Percentiles rank a stretch among this genome's conserved stretches.
These are phyloP conservation scores for Lotmaria passim DNA, from an alignment of 208 protist species.

Conservation along the genomic window DNA sequence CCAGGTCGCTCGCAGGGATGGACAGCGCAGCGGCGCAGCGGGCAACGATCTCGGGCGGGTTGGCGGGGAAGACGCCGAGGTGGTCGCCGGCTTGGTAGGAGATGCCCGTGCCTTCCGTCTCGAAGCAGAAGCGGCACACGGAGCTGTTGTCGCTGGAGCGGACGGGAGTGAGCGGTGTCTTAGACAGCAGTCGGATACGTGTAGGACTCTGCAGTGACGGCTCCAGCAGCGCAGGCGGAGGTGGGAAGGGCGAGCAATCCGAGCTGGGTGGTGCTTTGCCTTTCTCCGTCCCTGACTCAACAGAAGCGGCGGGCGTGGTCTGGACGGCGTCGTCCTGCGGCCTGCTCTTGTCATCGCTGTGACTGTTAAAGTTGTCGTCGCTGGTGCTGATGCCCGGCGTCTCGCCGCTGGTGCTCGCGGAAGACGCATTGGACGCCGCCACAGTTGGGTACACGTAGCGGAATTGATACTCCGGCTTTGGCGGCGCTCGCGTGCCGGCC, in stretches of 20 bases:
- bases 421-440: background rate
- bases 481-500: conserved; percentile 30
- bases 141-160: conserved; percentile 65
- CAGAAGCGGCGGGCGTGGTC: too few species aligned
- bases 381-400: background rate
- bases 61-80: conserved; percentile 88
- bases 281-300: background rate
- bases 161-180: conserved; percentile 40
- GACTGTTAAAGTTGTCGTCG: background rate
- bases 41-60: conserved; percentile 75
- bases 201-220: conserved; percentile 60
- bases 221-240: conserved; percentile 54
- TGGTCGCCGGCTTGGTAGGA: conserved; percentile 95
- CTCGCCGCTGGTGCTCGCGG: background rate
- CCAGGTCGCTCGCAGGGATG: conserved; percentile 49
- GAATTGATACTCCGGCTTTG: conserved; percentile 53
- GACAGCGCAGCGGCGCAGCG: conserved; percentile 57
- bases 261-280: background rate
- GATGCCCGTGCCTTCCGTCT: conserved; percentile 46
- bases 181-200: conserved; percentile 40
- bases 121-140: conserved; percentile 53
- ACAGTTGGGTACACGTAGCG: conserved; percentile 11
- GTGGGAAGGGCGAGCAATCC: conserved; percentile 41
- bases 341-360: too few species aligned
- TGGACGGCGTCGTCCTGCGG: too few species aligned